A percentile compares a stretch with the other conserved stretches of the same genome.
phyloP scores from a whole-genome alignment of 2,329 filamentous ascomycete genomes.

The Drechslerella stenobrocha region DNA sequence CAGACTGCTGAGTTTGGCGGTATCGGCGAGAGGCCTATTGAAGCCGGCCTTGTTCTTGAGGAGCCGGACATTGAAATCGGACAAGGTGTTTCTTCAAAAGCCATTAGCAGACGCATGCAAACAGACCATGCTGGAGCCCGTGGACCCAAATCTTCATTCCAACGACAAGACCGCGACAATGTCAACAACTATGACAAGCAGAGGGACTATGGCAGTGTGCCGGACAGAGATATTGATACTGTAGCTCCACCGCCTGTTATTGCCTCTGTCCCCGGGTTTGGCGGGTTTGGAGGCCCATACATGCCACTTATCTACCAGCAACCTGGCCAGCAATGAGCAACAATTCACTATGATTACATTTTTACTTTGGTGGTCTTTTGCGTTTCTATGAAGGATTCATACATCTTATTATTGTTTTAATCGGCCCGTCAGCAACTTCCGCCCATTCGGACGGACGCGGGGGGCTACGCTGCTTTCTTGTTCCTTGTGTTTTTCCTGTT shows the following conservation, averaged over 20 bases:
- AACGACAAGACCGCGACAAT: slow-evolving; percentile 38
- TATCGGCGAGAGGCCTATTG: slow-evolving; percentile 79
- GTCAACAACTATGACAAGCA: slow-evolving; percentile 29
- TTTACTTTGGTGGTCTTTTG: background rate
- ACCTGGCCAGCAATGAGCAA: slow-evolving; percentile 32
- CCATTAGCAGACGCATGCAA: slow-evolving; percentile 61
- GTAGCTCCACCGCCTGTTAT: slow-evolving; percentile 19
- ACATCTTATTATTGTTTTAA: background rate
- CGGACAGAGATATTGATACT: slow-evolving; percentile 37
- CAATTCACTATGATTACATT: background rate
- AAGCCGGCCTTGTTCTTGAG: slow-evolving; percentile 83
- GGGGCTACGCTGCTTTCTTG: slow-evolving; percentile 17
- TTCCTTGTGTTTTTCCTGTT: background rate
- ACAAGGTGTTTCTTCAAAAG: slow-evolving; percentile 94
- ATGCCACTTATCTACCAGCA: slow-evolving; percentile 44
- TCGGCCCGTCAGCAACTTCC: background rate
- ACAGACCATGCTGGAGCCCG: slow-evolving; percentile 69
- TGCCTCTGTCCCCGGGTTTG: slow-evolving; percentile 34
- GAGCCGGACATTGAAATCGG: slow-evolving; percentile 99
- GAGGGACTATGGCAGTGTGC: slow-evolving; percentile 29
- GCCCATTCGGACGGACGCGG: slow-evolving; percentile 19
- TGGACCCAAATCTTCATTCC: slow-evolving; percentile 63
- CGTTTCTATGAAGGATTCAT: background rate
- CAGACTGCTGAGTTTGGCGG: slow-evolving; percentile 90
- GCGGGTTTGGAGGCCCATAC: slow-evolving; percentile 30